Evolutionary conservation across 352 stramenopile species (phyloP).

Genomic region (Phytopythium kandeliae): DNA sequence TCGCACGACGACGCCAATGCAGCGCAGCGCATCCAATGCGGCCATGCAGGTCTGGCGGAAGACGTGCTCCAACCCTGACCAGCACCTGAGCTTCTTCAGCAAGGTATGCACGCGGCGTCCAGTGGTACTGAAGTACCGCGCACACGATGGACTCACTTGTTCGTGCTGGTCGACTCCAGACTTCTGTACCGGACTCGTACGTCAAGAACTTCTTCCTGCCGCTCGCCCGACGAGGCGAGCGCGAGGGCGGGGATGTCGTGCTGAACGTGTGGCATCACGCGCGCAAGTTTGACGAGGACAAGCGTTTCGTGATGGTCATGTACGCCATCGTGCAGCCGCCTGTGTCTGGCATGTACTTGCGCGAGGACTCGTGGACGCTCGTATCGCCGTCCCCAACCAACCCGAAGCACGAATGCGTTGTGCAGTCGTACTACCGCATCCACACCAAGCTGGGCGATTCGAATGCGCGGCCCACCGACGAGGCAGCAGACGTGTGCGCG

Average conservation of each 20-base stretch:
- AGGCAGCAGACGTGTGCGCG: constrained; percentile 1
- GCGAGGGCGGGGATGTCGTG: constrained; percentile 3
- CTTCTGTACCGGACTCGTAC: constrained; percentile 1
- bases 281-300: constrained; percentile 8
- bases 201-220: constrained; percentile 9
- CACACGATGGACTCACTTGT: not conserved
- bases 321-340: constrained; percentile 7
- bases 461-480: not conserved
- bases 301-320: constrained; percentile 8
- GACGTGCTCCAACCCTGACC: constrained; percentile 5
- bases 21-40: constrained; percentile 2
- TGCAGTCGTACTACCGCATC: constrained; percentile 8
- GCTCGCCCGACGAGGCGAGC: not conserved
- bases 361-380: constrained; percentile 8
- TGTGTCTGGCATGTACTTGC: constrained; percentile 2
- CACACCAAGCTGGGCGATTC: constrained; percentile 2
- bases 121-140: too few species aligned
- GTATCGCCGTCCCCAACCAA: not conserved
- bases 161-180: not conserved
- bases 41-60: constrained; percentile 7
- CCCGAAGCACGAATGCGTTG: constrained; percentile 4
- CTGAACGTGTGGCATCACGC: constrained; percentile 7
- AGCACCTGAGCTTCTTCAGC: constrained; percentile 8
- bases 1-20: constrained; percentile 3
- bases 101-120: not conserved